Evolutionary conservation across 805 yeast genomes (phyloP), one percentile per base, ranked within the genome.

Genomic region (fission yeast (Schizosaccharomyces pombe)): DNA sequence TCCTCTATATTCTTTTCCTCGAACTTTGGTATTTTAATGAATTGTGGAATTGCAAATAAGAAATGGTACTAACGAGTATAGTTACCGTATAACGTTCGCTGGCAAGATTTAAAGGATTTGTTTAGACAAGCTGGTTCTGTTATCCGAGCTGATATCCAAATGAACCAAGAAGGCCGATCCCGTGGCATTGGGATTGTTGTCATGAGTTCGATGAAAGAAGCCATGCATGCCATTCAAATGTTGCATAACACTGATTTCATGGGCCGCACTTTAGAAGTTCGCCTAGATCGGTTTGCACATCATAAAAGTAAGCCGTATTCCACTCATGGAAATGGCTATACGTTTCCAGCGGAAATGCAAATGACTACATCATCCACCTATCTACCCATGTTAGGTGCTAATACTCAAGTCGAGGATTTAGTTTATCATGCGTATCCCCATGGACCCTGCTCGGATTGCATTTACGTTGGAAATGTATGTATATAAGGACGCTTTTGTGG

Each of bases 71-170:
- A 37, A 9, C 8, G 22, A 9, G 1, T 37, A 37, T 11, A 43
- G 49, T 69, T 87, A 58, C 95, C 97, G 19, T 85, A 74, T 68
- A 74, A 82, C n/a, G 71, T 76, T 47, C 78, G 75, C 59, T 84
- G 95, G 94, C 85, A 81, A 64, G 82, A 81, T 52, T 72, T 87
- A 60, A 84, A 86, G 65, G 95, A 86, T 63, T 68, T 86, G 62
- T 84, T 87, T 74, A 75, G 82, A 60, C 75, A 73, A 52, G 79
- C 76, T 57, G 96, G 54, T 9, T 19, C 71, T 54, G 83, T 87
- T n/a, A 70, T 75, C 24, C 78, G 91, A 55, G 94, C 95, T 1
- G 94, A 85, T 64, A 78, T 87, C 22, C 76, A 76, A 63, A 64
- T 70, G 53, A 82, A 78, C 60, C 71, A 69, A 43, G 71, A 75